A percentile compares a stretch with the other conserved stretches of the same genome.
phyloP scores from a whole-genome alignment of 2,329 filamentous ascomycete species.

The Diaporthe longicolla region DNA sequence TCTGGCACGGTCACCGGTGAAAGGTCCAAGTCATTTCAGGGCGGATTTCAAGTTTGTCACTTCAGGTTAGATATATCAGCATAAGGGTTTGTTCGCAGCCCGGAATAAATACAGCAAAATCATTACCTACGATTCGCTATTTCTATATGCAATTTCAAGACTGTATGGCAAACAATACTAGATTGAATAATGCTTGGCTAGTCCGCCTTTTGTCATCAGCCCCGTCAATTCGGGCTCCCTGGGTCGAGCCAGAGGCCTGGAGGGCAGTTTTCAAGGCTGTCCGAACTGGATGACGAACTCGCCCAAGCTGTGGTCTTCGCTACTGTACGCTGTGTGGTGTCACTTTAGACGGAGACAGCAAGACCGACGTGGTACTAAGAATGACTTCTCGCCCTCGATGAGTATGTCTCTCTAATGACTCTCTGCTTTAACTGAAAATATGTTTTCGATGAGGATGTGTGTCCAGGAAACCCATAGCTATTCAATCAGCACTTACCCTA shows the following conservation, averaged over 20 bases:
- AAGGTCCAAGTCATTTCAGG: background rate
- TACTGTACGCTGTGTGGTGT: too few species aligned
- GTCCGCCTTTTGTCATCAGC: background rate
- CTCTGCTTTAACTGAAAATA: background rate
- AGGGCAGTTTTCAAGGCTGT: too few species aligned
- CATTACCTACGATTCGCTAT: background rate
- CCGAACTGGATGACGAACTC: too few species aligned
- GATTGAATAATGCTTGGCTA: too few species aligned
- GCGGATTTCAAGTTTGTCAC: background rate
- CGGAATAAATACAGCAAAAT: slow-evolving; percentile 14
- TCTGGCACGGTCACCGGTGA: background rate
- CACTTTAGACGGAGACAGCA: too few species aligned
- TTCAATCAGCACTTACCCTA: background rate
- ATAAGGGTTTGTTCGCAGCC: slow-evolving; percentile 10
- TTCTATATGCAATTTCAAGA: too few species aligned
- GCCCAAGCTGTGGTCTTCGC: too few species aligned
- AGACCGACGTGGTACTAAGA: too few species aligned
- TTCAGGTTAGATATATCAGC: slow-evolving; percentile 27
- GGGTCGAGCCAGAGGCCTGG: too few species aligned
- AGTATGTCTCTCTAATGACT: background rate
- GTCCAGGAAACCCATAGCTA: background rate
- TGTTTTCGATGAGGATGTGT: background rate
- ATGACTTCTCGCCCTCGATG: background rate
- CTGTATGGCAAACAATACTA: too few species aligned
- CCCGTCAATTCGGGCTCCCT: too few species aligned